Base-by-base conservation (phyloP, 2,329 filamentous ascomycete species). In the Diplodia intermedia region DNA sequence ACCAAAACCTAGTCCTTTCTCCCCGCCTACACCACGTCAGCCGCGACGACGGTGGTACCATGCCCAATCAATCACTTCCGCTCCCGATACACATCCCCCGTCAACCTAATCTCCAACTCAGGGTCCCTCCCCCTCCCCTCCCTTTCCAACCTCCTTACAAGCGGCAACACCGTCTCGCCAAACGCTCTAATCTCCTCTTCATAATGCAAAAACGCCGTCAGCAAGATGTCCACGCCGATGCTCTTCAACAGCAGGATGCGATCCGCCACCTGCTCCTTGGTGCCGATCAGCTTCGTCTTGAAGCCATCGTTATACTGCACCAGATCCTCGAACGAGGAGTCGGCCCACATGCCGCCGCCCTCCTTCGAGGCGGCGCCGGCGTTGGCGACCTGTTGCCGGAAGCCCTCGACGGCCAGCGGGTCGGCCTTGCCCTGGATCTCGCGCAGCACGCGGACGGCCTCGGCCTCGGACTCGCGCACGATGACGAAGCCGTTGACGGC, bases 271-370 rank as follows among this genome's bases (percentile, higher is more conserved):
- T 85, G 83, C 72, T 84, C 81, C 69, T 81, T 82, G 0, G 84
- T 85, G 0, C 84, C 83, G 53, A 85, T 84, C 31, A 86, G 72
- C 73, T 85, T 86, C 3, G 84, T 85, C 76, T 85, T 86, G 75
- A 86, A 86, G 2, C 84, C 84, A 71, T 86, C 84, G 55, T 86
- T 86, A 70, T 86, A 86, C 75, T 86, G 84, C 36, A 86, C 82
- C 66, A 86, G 71, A 71, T 86, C 84, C 61, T 86, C 81, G 50
- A 86, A 82, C 70, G 82, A 83, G 71, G 78, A 82, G 56, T 84
- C 77, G 8, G 84, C 83, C 84, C 84, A 86, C 84, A 86, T 86
- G 52, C 83, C 84, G 55, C 78, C 81, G 73, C 83, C 84, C 65
- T 83, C 82, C 0, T 70, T 70, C 0, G 84, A 84, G 15, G 79